Evolutionary conservation across 1,139 yeast species (phyloP).

Genomic region (Pichia sp.): DNA sequence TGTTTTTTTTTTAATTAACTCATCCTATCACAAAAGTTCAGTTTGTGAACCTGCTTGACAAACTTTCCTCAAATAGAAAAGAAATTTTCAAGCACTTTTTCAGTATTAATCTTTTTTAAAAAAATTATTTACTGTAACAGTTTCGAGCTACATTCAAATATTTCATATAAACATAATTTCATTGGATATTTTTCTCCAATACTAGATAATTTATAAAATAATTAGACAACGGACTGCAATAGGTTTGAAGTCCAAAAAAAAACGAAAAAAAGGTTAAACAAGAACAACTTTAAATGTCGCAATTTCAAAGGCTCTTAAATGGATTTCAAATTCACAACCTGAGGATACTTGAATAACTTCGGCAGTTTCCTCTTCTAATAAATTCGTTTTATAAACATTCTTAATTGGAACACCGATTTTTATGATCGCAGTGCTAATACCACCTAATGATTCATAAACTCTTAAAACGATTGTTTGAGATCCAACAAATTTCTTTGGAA

Average conservation of each 20-base stretch:
- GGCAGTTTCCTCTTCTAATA: constrained; percentile 61
- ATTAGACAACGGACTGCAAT: background rate
- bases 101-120: too few species aligned
- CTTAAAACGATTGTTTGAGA: constrained; percentile 59
- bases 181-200: too few species aligned
- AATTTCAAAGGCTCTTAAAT: constrained; percentile 72
- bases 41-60: too few species aligned
- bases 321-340: constrained; percentile 36
- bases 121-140: too few species aligned
- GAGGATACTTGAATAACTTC: constrained; percentile 33
- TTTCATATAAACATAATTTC: too few species aligned
- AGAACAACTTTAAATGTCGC: constrained; percentile 51
- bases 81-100: too few species aligned
- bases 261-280: background rate
- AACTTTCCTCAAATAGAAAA: too few species aligned
- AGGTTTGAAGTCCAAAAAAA: background rate
- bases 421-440: constrained; percentile 51
- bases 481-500: constrained; percentile 39
- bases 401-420: constrained; percentile 35
- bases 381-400: constrained; percentile 54
- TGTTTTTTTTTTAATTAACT: background rate
- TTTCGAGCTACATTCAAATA: too few species aligned
- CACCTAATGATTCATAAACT: constrained; percentile 84
- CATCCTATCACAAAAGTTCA: background rate
- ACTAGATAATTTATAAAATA: too few species aligned